A percentile compares a stretch with the other conserved stretches of the same genome.
These are phyloP conservation scores for Ogataea methylovora DNA, from an alignment of 805 yeast genomes.

Conservation along the genomic window DNA sequence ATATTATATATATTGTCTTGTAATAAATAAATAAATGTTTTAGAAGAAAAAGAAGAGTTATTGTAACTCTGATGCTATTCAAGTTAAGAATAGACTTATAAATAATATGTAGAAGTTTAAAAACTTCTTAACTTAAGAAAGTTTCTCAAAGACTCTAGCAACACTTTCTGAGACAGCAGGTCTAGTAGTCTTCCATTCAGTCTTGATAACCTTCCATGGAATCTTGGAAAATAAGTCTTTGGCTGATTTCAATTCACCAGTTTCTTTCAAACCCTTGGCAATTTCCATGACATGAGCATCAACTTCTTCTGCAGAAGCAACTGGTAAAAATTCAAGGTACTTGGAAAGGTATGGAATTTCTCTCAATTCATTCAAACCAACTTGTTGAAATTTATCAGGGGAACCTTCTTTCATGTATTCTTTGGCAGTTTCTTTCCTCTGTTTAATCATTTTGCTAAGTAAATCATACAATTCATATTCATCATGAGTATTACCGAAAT, in stretches of 20 bases:
- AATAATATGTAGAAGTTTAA: too few species aligned
- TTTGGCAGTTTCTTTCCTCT: slow-evolving; percentile 29
- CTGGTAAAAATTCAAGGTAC: slow-evolving; percentile 27
- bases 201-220: slow-evolving; percentile 26
- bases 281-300: slow-evolving; percentile 22
- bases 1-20: neutral
- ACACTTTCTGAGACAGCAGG: slow-evolving; percentile 21
- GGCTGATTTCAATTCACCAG: slow-evolving; percentile 16
- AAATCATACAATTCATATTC: slow-evolving; percentile 26
- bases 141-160: slow-evolving; percentile 17
- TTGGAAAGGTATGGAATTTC: slow-evolving; percentile 28
- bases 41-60: too few species aligned
- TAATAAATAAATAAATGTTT: slow-evolving; percentile 1
- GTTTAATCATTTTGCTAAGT: slow-evolving; percentile 30
- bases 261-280: slow-evolving; percentile 17
- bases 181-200: slow-evolving; percentile 30
- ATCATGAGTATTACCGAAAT: slow-evolving; percentile 19
- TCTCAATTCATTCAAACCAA: slow-evolving; percentile 29
- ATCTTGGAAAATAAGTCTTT: slow-evolving; percentile 22
- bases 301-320: slow-evolving; percentile 28
- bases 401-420: slow-evolving; percentile 30
- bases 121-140: too few species aligned
- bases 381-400: slow-evolving; percentile 32
- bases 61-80: too few species aligned
- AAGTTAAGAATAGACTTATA: too few species aligned